Percentiles rank a stretch among this genome's conserved stretches.
These are phyloP conservation scores for Cordyceps pruinosa DNA, from an alignment of 2,329 filamentous ascomycete species.

Conservation along the genomic window DNA sequence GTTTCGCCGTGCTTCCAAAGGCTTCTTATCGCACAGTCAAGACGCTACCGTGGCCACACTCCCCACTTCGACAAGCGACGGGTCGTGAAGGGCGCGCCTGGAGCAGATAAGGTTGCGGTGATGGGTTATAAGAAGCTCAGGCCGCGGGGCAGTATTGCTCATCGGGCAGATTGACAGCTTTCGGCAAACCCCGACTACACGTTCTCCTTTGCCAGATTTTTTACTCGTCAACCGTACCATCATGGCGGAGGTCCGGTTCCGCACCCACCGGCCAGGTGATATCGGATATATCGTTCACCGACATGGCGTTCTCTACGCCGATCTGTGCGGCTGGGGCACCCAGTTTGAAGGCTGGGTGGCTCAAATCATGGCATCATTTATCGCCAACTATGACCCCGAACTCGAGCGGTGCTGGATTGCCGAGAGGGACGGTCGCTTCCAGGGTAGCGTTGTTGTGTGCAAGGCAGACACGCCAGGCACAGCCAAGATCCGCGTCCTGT, in stretches of 20 bases:
- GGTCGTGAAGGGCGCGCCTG: neutral
- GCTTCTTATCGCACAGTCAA: neutral
- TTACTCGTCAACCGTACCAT: no score
- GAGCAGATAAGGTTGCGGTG: neutral
- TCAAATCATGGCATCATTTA: constrained; percentile 20
- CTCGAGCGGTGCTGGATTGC: constrained; percentile 25
- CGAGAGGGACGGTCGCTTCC: constrained; percentile 18
- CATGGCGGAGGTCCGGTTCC: neutral
- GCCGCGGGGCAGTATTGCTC: no score
- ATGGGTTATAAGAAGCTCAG: neutral
- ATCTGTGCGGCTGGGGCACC: constrained; percentile 16
- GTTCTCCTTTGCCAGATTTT: neutral
- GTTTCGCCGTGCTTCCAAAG: neutral
- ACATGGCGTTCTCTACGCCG: constrained; percentile 19
- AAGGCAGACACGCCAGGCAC: constrained; percentile 13
- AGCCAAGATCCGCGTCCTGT: constrained; percentile 20
- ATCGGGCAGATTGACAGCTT: no score
- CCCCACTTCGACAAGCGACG: neutral
- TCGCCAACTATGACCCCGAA: constrained; percentile 18
- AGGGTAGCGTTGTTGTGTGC: constrained; percentile 21
- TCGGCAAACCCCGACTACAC: no score
- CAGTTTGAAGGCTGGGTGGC: constrained; percentile 19
- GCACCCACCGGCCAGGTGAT: constrained; percentile 18
- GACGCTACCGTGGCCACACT: neutral
- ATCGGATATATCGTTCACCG: constrained; percentile 22